Evolutionary conservation across 176 grass and related monocot genomes (phyloP), one percentile per base, ranked within the genome.

Genomic region (Carex parvula): DNA sequence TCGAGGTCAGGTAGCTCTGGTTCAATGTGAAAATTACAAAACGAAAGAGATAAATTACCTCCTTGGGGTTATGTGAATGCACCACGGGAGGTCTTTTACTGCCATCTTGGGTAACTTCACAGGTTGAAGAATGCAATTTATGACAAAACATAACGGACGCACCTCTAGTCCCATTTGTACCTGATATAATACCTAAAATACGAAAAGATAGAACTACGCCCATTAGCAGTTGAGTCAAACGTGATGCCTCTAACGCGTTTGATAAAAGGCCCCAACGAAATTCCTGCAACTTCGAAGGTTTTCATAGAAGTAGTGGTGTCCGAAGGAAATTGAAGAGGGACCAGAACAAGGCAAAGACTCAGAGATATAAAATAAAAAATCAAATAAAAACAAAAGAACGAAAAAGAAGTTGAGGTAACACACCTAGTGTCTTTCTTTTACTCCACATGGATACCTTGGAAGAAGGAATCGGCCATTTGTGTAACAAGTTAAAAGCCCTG

Each of bases 391-490:
- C 29, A 6, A 55, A 12, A 33, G 57, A 35, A 15, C 33, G 33
- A 41, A 46, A 5, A n/a, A 73, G 64, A 63, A 73, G 4, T 54
- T 4, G 15, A 24, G 55, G 56, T 48, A 0, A 35, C 30, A 58
- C 18, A 84, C 37, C 74, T 84, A 15, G 41, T 60, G 76, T 6
- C 26, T 16, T 84, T 42, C 71, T 24, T 12, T 18, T 84, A 41
- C 39, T 86, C 76, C 80, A 20, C n/a, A 35, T 8, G 21, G 60
- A 61, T 26, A 64, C 18, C 7, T 86, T 86, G 60, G 61, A 16
- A 16, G 69, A 83, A 79, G 88, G 84, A 74, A 86, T 26, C 50
- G 52, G 35, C 70, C 84, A 84, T 84, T 86, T 84, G 8, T 86
- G 88, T 46, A 89, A 29, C 53, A 89, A 59, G 50, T 77, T 77